Evolutionary conservation across 2,329 filamentous ascomycete species (phyloP), one percentile per base, ranked within the genome.

Genomic region (Claviceps quebecensis): DNA sequence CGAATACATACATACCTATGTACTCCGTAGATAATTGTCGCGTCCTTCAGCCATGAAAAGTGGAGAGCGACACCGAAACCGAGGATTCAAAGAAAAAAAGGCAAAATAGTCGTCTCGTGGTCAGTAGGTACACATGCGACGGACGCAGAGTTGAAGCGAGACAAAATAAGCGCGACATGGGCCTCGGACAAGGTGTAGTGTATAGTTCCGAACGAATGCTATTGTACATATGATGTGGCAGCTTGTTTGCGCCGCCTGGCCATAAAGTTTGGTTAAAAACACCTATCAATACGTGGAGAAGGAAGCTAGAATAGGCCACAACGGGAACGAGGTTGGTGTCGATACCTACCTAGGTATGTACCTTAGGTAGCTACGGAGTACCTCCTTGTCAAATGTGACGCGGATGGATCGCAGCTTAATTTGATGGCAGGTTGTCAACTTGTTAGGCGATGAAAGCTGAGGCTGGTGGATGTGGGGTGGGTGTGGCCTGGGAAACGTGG

Each of bases 141-240:
- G 52, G 52, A 53, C 52, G 52, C 52, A 53, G 52, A 49, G 40
- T 51, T 37, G 36, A 47, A 53, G 52, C 51, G 52, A 53, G 52
- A 53, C 52, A 34, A 34, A 34, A 53, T 34, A 51, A 51, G 52
- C 46, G 48, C 23, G 52, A 45, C 52, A 51, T 48, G 52, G 52
- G 49, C 40, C 37, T 47, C 52, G 49, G 52, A 36, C 40, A 53
- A 34, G 22, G 48, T 43, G 44, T 50, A 23, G 23, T 7, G 1
- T 26, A 2, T 26, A 44, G 47, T 44, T 47, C 37, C 23, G 41
- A 47, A 49, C 34, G 19, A 40, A 52, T 43, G 41, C 47, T 17
- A 49, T 16, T 16, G 43, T 29, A n/a, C n/a, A n/a, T n/a, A 36
- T 43, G 39, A 36, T 34, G 36, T 29, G 29, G 34, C 39, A 26